phyloP scores from a whole-genome alignment of 1,284 basidiomycete species.

The Ceratobasidium sp. region DNA sequence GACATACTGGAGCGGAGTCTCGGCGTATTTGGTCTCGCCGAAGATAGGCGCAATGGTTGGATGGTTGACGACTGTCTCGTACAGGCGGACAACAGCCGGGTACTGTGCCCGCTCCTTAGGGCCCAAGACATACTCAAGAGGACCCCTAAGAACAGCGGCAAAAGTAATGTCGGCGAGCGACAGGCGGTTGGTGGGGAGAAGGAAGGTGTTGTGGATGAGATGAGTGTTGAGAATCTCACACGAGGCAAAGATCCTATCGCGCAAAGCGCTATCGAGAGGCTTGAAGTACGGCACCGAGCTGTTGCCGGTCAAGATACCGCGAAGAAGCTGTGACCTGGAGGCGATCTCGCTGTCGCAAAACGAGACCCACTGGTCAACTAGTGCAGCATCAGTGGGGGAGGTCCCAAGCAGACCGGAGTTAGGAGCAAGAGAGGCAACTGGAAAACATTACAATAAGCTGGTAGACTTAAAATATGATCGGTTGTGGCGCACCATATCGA shows the following conservation, averaged over 20 bases:
- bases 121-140: slow-evolving; percentile 71
- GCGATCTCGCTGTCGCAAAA: slow-evolving; percentile 73
- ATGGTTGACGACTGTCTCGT: slow-evolving; percentile 89
- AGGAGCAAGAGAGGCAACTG: slow-evolving; percentile 79
- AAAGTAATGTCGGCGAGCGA: slow-evolving; percentile 90
- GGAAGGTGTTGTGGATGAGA: slow-evolving; percentile 87
- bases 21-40: slow-evolving; percentile 72
- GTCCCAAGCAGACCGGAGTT: slow-evolving; percentile 76
- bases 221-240: slow-evolving; percentile 80
- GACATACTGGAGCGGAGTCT: slow-evolving; percentile 79
- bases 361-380: slow-evolving; percentile 77
- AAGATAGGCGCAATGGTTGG: slow-evolving; percentile 78
- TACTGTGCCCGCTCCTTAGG: slow-evolving; percentile 73
- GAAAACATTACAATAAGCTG: slow-evolving; percentile 53
- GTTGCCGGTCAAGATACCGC: slow-evolving; percentile 46
- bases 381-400: slow-evolving; percentile 69
- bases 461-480: slow-evolving; percentile 47
- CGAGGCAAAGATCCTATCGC: slow-evolving; percentile 69
- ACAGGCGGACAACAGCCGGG: slow-evolving; percentile 86
- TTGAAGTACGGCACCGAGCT: slow-evolving; percentile 58
- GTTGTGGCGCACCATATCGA: slow-evolving; percentile 82
- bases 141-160: slow-evolving; percentile 71
- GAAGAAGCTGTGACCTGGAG: too few species aligned
- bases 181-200: slow-evolving; percentile 90
- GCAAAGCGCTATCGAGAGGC: slow-evolving; percentile 64